Evolutionary conservation across 2,329 filamentous ascomycete genomes (phyloP).

Genomic region (Blastomyces emzantsi): DNA sequence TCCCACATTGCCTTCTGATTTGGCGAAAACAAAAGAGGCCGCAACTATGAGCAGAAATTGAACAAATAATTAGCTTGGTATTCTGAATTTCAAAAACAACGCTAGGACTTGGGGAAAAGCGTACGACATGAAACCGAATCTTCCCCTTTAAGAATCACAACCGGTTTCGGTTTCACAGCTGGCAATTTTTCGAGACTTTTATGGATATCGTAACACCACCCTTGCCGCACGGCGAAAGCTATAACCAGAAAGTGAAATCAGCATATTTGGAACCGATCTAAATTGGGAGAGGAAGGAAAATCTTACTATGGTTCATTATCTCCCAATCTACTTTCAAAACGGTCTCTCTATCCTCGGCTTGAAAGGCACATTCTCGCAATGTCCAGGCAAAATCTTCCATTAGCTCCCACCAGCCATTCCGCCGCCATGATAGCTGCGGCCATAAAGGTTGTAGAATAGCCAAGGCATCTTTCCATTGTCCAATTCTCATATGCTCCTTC

Average conservation of each 20-base stretch:
- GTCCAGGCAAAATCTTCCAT: constrained; percentile 47
- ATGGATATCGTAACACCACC: constrained; percentile 40
- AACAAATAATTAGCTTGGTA: constrained; percentile 15
- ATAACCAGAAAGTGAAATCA: constrained; percentile 12
- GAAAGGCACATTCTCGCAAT: constrained; percentile 45
- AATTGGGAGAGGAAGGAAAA: not conserved
- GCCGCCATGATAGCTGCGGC: constrained; percentile 50
- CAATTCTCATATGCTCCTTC: constrained; percentile 44
- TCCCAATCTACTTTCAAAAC: constrained; percentile 51
- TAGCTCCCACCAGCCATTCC: constrained; percentile 50
- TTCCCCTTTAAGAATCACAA: constrained; percentile 40
- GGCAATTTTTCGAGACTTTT: constrained; percentile 36
- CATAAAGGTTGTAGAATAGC: constrained; percentile 46
- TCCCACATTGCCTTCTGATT: constrained; percentile 50
- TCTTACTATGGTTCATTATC: constrained; percentile 35
- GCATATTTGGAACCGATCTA: not conserved
- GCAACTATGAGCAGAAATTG: constrained; percentile 33
- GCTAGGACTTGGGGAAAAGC: constrained; percentile 17
- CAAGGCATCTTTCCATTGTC: constrained; percentile 44
- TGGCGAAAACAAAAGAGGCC: constrained; percentile 45
- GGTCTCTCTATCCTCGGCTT: constrained; percentile 38
- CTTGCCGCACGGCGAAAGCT: constrained; percentile 31
- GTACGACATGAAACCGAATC: constrained; percentile 41
- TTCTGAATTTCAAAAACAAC: not conserved
- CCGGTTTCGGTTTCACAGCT: constrained; percentile 34